Conservation (phyloP, 805 yeast genomes). For the Candida coquimbonensis region DNA sequence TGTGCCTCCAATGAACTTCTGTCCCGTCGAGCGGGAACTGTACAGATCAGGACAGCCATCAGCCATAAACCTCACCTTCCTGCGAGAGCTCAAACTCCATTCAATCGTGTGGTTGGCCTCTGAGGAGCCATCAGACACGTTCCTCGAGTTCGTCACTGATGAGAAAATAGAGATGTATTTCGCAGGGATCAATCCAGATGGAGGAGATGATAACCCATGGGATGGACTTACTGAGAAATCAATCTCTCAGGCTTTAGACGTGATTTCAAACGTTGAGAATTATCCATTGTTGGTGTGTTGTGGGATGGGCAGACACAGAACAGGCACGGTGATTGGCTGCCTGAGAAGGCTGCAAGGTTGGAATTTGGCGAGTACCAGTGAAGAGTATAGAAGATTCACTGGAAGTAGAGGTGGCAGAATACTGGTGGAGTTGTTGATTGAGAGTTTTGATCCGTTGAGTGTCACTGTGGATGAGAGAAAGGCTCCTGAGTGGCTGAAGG, state of each 20-base stretch:
- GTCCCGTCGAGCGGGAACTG: constrained; percentile 84
- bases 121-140: constrained; percentile 89
- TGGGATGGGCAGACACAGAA: constrained; percentile 97
- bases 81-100: constrained; percentile 63
- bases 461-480: constrained; percentile 33
- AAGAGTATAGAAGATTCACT: constrained; percentile 89
- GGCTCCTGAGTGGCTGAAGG: constrained; percentile 43
- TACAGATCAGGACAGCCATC: constrained; percentile 95
- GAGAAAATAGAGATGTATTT: constrained; percentile 72
- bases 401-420: constrained; percentile 92
- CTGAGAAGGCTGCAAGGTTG: constrained; percentile 90
- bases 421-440: constrained; percentile 84
- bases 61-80: constrained; percentile 83
- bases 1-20: constrained; percentile 91
- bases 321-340: constrained; percentile 96
- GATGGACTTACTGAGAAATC: constrained; percentile 84
- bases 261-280: constrained; percentile 63
- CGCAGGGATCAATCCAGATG: constrained; percentile 74
- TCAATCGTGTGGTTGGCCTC: constrained; percentile 92
- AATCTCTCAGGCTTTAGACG: constrained; percentile 69
- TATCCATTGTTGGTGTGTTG: constrained; percentile 90
- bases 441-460: constrained; percentile 48
- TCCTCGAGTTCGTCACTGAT: constrained; percentile 72
- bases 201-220: constrained; percentile 84
- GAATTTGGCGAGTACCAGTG: constrained; percentile 89